Evolutionary conservation across 768 basidiomycete species (phyloP), one percentile per base, ranked within the genome.

Genomic region (Chiua virens): DNA sequence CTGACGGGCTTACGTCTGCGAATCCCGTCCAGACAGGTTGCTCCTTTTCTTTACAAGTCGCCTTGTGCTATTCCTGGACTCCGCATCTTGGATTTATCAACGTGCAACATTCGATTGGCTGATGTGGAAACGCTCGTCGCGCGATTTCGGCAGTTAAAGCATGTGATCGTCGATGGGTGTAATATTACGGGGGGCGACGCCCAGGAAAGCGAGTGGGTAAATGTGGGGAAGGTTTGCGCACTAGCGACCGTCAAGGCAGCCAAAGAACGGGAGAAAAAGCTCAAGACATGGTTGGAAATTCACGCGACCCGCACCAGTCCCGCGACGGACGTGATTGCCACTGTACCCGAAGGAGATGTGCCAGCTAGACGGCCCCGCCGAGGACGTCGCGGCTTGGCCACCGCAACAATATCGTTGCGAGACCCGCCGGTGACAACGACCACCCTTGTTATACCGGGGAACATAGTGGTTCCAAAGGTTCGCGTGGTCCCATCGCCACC

Each of bases 111-210:
- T 21, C 67, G 74, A 32, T 76, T 79, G 46, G 49, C 63, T 0
- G 82, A 87, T 41, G 61, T 89, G 35, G 81, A 83, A 48, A 70
- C 68, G 17, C 61, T 91, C 9, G 64, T 87, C 1, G 68, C 72
- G 5, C 75, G 73, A 8, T 80, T 87, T 56, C 62, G 70, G 0
- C 61, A 59, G 1, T 67, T 96, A 13, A 71, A 75, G 52, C 82
- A 89, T 60, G 70, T 97, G 37, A 72, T 94, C 20, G 62, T 92
- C 18, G 92, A 96, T 58, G 76, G 73, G 6, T 89, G 88, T 59
- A 67, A 74, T 3, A 61, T 84, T 11, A 70, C 85, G 44, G 75
- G 80, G 6, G 78, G 73, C 3, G 80, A 82, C 3, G 62, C 65
- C 18, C 76, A 78, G 15, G 72, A 73, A 15, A 78, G 78, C 28